These are phyloP conservation scores for Sphenostylis stenocarpa DNA, from an alignment of 306 rosid genomes.

Conservation along the genomic window DNA sequence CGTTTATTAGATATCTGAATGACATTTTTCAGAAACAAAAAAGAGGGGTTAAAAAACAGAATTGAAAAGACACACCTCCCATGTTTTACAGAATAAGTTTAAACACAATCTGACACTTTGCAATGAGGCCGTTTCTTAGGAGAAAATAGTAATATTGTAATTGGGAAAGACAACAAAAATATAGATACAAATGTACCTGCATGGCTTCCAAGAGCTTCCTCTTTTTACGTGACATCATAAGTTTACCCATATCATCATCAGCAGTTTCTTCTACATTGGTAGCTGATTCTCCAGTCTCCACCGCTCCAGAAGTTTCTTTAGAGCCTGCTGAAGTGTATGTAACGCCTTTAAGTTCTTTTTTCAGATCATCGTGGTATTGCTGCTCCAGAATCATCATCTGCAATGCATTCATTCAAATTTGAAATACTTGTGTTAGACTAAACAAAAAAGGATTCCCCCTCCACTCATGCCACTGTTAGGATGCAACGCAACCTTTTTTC, in stretches of 20 bases:
- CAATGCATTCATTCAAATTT: constrained; percentile 44
- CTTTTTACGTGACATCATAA: constrained; percentile 58
- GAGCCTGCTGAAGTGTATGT: constrained; percentile 40
- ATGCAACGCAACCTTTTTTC: not conserved
- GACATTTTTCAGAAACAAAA: not conserved
- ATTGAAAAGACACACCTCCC: not conserved
- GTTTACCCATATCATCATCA: constrained; percentile 42
- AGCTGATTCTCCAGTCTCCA: constrained; percentile 39
- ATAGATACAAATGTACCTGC: constrained; percentile 42
- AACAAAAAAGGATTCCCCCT: not conserved
- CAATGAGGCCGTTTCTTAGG: too few relatives aligned
- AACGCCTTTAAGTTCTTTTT: constrained; percentile 65
- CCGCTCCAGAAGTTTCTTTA: constrained; percentile 42
- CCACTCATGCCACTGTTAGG: not conserved
- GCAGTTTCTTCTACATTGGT: constrained; percentile 41
- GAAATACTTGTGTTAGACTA: not conserved
- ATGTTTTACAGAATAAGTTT: not conserved
- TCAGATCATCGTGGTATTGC: constrained; percentile 79
- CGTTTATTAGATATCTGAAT: constrained; percentile 61
- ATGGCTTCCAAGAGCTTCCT: constrained; percentile 64
- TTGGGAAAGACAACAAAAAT: not conserved
- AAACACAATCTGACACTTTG: not conserved
- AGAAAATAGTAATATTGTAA: not conserved
- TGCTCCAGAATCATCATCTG: constrained; percentile 72
- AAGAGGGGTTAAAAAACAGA: not conserved